These are phyloP conservation scores for Cucurbita argyrosperma DNA, from an alignment of 306 rosid genomes.

Conservation along the genomic window DNA sequence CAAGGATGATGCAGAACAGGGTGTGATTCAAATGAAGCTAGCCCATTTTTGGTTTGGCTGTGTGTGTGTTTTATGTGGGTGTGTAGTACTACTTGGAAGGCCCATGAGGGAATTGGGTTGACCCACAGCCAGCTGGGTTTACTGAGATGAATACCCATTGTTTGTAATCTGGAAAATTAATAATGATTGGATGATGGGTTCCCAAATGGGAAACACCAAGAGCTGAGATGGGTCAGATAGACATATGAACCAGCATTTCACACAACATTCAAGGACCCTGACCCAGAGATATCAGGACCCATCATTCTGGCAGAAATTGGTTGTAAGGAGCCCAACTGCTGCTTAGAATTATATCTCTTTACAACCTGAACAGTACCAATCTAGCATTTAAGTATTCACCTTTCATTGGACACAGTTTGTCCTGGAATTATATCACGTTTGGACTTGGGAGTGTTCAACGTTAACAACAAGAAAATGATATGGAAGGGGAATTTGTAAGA, in stretches of 20 bases:
- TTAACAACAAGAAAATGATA: not conserved
- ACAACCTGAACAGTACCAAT: not conserved
- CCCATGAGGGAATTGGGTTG: conserved; percentile 9
- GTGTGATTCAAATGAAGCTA: conserved; percentile 1
- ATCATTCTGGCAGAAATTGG: not conserved
- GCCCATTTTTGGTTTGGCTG: not conserved
- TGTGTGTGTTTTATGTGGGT: not conserved
- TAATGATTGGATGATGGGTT: conserved; percentile 2
- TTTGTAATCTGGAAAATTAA: conserved; percentile 1
- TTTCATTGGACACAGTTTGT: not conserved
- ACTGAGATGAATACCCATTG: not conserved
- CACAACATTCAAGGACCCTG: conserved; percentile 5
- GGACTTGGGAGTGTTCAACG: not conserved
- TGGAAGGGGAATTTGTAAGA: too few relatives aligned
- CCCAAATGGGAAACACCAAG: conserved; percentile 6
- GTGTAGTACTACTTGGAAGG: not conserved
- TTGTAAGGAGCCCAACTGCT: not conserved
- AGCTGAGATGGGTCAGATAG: not conserved
- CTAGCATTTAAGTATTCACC: not conserved
- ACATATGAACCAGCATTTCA: conserved; percentile 4
- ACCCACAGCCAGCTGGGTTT: conserved; percentile 7
- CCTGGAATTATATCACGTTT: not conserved
- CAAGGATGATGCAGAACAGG: not conserved
- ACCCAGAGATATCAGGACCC: not conserved
- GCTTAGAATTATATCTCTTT: not conserved